Conservation (phyloP, 257 asterid species). For the Paulownia fortunei region DNA sequence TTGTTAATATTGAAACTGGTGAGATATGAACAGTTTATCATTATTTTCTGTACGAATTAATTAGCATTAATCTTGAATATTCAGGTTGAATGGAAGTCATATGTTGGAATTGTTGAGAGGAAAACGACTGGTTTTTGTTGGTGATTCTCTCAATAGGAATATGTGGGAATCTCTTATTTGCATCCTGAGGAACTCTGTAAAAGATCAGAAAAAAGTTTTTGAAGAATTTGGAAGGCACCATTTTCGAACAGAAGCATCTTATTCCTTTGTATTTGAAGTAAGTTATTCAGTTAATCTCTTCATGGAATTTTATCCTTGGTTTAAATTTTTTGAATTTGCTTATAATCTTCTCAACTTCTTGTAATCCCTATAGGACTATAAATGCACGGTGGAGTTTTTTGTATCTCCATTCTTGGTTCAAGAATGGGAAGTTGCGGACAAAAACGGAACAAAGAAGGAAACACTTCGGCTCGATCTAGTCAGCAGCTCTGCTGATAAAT, state of each 20-base stretch:
- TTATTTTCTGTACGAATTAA: background rate
- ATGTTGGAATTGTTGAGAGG: constrained; percentile 78
- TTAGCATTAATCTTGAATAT: constrained; percentile 27
- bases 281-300: constrained; percentile 29
- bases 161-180: constrained; percentile 92
- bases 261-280: constrained; percentile 68
- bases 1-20: background rate
- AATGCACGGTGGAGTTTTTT: constrained; percentile 72
- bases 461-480: constrained; percentile 74
- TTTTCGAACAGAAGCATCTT: constrained; percentile 65
- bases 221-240: constrained; percentile 64
- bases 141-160: constrained; percentile 78
- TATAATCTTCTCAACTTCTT: background rate
- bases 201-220: constrained; percentile 61
- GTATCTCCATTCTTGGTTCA: constrained; percentile 74
- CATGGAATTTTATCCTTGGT: background rate
- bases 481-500: constrained; percentile 55
- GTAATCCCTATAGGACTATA: constrained; percentile 54
- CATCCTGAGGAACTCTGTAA: constrained; percentile 62
- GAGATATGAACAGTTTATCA: background rate
- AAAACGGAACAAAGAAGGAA: constrained; percentile 64
- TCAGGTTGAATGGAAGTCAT: constrained; percentile 64
- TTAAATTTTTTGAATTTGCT: background rate
- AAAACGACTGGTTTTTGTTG: constrained; percentile 66
- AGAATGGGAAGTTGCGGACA: constrained; percentile 60